These are phyloP conservation scores for Clarkia xantiana DNA, from an alignment of 345 rosid genomes.

Conservation along the genomic window DNA sequence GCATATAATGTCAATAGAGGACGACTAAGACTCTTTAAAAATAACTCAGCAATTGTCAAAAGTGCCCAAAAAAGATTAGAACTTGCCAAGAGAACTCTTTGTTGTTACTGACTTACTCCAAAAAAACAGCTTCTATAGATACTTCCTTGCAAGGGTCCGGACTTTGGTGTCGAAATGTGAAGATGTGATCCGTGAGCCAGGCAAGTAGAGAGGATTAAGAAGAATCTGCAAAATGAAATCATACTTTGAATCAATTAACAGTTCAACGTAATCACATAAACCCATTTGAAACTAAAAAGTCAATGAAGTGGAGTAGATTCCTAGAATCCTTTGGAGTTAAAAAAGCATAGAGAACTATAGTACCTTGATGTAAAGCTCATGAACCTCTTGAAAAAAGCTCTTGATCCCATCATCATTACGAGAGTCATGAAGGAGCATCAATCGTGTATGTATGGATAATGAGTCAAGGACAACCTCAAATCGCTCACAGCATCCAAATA, in stretches of 20 bases:
- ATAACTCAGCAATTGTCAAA: background rate
- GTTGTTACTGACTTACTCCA: background rate
- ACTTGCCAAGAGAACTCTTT: slow-evolving; percentile 6
- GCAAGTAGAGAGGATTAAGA: slow-evolving; percentile 83
- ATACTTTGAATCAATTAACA: background rate
- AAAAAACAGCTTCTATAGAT: slow-evolving; percentile 25
- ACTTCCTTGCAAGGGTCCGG: slow-evolving; percentile 86
- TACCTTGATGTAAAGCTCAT: slow-evolving; percentile 66
- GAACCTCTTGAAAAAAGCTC: slow-evolving; percentile 86
- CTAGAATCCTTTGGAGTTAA: background rate
- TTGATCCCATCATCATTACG: slow-evolving; percentile 95
- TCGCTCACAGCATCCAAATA: background rate
- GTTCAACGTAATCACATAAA: no score
- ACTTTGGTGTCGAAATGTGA: slow-evolving; percentile 91
- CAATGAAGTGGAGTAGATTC: no score
- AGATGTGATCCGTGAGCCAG: slow-evolving; percentile 79
- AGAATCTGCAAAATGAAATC: slow-evolving; percentile 43
- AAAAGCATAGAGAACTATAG: background rate
- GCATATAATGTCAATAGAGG: no score
- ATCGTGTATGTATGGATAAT: slow-evolving; percentile 47
- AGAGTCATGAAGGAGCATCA: slow-evolving; percentile 94
- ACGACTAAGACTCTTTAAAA: no score
- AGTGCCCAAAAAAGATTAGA: background rate
- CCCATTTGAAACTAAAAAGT: no score
- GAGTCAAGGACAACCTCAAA: slow-evolving; percentile 29